phyloP scores from a whole-genome alignment of 192 early-diverging fungal species.

The Chytriomyces hyalinus region DNA sequence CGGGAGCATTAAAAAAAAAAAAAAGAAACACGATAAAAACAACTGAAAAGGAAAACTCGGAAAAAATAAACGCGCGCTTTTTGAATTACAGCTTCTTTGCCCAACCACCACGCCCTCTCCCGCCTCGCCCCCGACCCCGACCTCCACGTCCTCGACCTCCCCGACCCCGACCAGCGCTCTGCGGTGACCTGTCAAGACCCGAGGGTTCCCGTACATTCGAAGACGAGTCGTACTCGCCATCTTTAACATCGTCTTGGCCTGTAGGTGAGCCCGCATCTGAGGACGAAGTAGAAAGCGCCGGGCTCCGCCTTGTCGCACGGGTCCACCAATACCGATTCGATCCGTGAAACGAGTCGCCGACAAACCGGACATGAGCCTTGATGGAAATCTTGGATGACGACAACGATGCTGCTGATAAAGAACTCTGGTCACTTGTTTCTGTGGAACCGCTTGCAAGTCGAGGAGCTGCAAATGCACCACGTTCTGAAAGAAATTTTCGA shows the following conservation, averaged over 20 bases:
- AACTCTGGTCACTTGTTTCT: neutral
- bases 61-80: no score
- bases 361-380: conserved; percentile 12
- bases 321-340: conserved; percentile 9
- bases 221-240: neutral
- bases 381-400: neutral
- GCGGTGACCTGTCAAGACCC: neutral
- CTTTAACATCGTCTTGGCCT: neutral
- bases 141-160: conserved; percentile 1
- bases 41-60: no score
- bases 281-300: neutral
- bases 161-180: neutral
- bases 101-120: neutral
- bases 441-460: neutral
- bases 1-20: no score
- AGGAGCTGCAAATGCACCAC: neutral
- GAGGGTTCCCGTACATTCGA: neutral
- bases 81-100: neutral
- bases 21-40: no score
- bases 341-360: neutral
- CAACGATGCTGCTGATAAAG: neutral
- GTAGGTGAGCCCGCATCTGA: neutral
- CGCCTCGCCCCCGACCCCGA: neutral
- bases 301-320: neutral
- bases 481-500: neutral